Conservation (phyloP, 495 filamentous ascomycete genomes). For the Talaromyces ruber region DNA sequence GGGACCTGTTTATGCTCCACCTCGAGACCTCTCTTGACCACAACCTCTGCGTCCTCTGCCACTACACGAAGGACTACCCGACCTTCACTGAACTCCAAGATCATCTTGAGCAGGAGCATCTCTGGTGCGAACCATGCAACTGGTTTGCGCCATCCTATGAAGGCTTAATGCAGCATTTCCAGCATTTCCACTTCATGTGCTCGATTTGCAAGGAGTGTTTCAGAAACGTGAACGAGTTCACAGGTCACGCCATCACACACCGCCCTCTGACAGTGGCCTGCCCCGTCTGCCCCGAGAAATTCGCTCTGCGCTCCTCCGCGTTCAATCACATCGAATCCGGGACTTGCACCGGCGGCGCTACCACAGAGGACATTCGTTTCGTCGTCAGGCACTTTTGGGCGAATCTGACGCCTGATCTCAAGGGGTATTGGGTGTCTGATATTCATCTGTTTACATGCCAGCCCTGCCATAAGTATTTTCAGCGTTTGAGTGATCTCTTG, state of each 20-base stretch:
- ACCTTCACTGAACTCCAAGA: slow-evolving; percentile 2
- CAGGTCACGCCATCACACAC: background rate
- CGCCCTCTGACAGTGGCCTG: background rate
- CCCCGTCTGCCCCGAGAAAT: background rate
- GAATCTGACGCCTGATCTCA: background rate
- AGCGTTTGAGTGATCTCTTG: background rate
- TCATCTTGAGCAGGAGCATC: slow-evolving; percentile 3
- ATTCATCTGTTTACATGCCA: background rate
- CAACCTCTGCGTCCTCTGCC: slow-evolving; percentile 2
- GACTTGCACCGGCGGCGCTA: background rate
- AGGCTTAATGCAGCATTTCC: background rate
- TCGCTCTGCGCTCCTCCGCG: background rate
- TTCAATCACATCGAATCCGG: slow-evolving; percentile 6
- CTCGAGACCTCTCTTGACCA: slow-evolving; percentile 1
- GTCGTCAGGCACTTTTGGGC: background rate
- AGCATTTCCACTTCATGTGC: background rate
- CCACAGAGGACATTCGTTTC: background rate
- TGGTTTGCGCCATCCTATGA: slow-evolving; percentile 1
- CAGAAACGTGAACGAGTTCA: background rate
- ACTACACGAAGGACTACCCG: background rate
- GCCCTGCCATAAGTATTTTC: background rate
- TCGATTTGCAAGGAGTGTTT: background rate
- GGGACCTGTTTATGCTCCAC: background rate
- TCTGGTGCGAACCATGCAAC: slow-evolving; percentile 5
- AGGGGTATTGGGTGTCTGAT: background rate